Percentiles rank a stretch among this genome's conserved stretches.
phyloP scores from a whole-genome alignment of 2,329 filamentous ascomycete genomes.

The Botrytis squamosa region DNA sequence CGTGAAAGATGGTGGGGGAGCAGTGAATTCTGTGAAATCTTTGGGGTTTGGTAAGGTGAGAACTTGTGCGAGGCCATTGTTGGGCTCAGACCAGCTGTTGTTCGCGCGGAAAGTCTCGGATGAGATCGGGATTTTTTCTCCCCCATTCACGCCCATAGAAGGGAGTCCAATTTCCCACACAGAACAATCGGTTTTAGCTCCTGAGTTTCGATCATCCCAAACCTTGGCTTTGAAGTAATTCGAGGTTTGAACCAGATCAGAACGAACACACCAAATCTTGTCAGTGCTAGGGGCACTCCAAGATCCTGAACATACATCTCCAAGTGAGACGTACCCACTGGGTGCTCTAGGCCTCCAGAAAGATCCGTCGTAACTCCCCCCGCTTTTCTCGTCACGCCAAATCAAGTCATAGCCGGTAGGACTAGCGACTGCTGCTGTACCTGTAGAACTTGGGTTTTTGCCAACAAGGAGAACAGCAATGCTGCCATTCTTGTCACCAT shows the following conservation, averaged over 20 bases:
- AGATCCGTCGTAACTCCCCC: not conserved
- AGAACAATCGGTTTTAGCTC: not conserved
- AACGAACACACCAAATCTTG: not conserved
- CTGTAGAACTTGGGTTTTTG: not conserved
- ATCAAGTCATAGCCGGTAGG: not conserved
- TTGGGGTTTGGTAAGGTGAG: not conserved
- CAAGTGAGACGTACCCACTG: not conserved
- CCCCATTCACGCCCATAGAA: not conserved
- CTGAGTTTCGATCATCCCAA: not conserved
- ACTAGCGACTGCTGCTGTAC: not conserved
- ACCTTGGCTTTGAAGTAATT: not conserved
- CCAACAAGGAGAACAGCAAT: not conserved
- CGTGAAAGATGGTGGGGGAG: not conserved
- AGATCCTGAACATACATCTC: not conserved
- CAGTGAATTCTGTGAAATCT: not conserved
- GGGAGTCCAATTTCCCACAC: not conserved
- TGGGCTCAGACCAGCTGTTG: not conserved
- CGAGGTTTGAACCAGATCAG: not conserved
- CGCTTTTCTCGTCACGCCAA: not conserved
- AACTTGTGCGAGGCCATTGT: not conserved
- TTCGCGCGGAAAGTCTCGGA: not conserved
- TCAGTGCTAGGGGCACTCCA: not conserved
- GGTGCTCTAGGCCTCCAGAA: constrained; percentile 4
- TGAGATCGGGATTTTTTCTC: not conserved
- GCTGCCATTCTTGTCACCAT: not conserved